Conservation (phyloP, 768 basidiomycete species). For the Boletus coccyginus region DNA sequence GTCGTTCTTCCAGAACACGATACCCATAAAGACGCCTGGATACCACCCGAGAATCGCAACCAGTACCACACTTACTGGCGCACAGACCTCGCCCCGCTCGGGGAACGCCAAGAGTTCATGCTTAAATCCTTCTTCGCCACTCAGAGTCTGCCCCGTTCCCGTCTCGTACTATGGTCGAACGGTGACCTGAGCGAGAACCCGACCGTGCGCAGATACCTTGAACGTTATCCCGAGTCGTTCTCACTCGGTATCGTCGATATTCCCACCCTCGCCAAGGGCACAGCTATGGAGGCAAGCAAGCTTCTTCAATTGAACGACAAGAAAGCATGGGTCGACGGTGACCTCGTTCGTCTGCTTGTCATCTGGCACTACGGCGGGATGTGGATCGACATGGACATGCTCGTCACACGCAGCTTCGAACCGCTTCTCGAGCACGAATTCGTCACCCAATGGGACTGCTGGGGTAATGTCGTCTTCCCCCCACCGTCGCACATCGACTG, state of each 20-base stretch:
- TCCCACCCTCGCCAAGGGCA: constrained; percentile 64
- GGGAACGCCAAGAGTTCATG: constrained; percentile 81
- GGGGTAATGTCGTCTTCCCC: constrained; percentile 51
- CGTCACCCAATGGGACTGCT: constrained; percentile 98
- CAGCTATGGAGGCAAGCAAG: constrained; percentile 63
- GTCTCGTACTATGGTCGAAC: constrained; percentile 92
- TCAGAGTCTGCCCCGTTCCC: constrained; percentile 63
- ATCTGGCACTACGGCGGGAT: constrained; percentile 89
- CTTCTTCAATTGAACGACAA: constrained; percentile 63
- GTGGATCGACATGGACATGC: constrained; percentile 97
- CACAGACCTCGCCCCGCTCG: constrained; percentile 76
- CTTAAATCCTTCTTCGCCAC: constrained; percentile 93
- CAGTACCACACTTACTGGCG: constrained; percentile 96
- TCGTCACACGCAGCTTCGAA: constrained; percentile 81
- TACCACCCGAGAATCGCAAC: constrained; percentile 44
- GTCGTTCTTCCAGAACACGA: constrained; percentile 39
- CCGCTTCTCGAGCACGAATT: constrained; percentile 93
- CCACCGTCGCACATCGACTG: neutral
- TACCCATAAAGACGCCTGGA: constrained; percentile 6
- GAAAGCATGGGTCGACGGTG: constrained; percentile 94
- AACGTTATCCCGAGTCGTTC: constrained; percentile 68
- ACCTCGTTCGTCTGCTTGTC: constrained; percentile 82
- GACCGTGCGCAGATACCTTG: constrained; percentile 59
- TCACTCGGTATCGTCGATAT: constrained; percentile 68
- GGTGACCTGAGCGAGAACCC: constrained; percentile 59